These are phyloP conservation scores for Sphaerostilbella broomeana DNA, from an alignment of 2,329 filamentous ascomycete species.

Conservation along the genomic window DNA sequence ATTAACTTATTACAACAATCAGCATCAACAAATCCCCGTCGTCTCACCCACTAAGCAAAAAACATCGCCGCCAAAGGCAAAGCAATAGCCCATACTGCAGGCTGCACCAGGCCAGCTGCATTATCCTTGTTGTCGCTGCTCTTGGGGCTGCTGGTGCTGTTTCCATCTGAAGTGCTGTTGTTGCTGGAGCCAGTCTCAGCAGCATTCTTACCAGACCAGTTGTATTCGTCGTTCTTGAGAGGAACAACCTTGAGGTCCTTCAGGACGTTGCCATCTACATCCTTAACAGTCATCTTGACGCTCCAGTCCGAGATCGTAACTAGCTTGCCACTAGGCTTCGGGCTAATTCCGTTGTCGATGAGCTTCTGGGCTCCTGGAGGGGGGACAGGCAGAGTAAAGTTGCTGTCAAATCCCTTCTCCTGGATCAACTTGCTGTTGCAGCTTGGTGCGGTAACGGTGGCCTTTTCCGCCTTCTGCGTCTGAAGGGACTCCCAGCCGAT, in stretches of 20 bases:
- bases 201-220: slow-evolving; percentile 39
- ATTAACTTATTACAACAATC: background rate
- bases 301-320: slow-evolving; percentile 60
- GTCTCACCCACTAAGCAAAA: slow-evolving; percentile 23
- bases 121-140: slow-evolving; percentile 16
- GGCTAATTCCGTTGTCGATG: slow-evolving; percentile 68
- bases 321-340: slow-evolving; percentile 59
- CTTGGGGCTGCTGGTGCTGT: slow-evolving; percentile 1
- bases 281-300: slow-evolving; percentile 41
- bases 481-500: slow-evolving; percentile 66
- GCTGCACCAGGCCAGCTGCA: slow-evolving; percentile 24
- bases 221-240: slow-evolving; percentile 38
- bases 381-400: slow-evolving; percentile 68
- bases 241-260: slow-evolving; percentile 42
- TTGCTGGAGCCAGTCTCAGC: slow-evolving; percentile 26
- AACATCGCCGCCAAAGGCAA: slow-evolving; percentile 30
- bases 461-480: slow-evolving; percentile 49
- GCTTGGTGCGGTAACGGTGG: slow-evolving; percentile 46
- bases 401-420: slow-evolving; percentile 60
- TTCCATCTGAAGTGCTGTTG: slow-evolving; percentile 11
- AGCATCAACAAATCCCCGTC: slow-evolving; percentile 2
- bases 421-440: slow-evolving; percentile 65
- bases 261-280: slow-evolving; percentile 35
- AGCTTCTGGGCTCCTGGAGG: slow-evolving; percentile 63
- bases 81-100: slow-evolving; percentile 28